Base-by-base conservation (phyloP, 1,284 basidiomycete species). In the Phellinidium pouzarii region DNA sequence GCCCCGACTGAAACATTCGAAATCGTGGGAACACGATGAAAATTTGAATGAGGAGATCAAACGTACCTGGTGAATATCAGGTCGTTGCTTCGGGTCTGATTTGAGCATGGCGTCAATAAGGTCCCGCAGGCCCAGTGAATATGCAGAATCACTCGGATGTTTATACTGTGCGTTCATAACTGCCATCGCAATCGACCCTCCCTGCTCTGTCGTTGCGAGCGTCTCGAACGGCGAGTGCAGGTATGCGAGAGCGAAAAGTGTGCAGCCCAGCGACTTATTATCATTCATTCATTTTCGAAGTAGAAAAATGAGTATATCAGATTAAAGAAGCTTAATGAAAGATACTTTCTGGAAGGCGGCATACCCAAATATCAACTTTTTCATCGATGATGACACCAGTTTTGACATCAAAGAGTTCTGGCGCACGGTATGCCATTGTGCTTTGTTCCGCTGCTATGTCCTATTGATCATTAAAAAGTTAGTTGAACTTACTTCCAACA, bases 381-480 rank as follows among this genome's bases (percentile, higher is more conserved):
- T 96, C 94, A 61, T 94, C 89, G n/a, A 97, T 71, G 1, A 74
- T 82, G 42, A 78, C 72, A 38, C 89, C 90, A 1, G 93, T 96
- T 67, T 95, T 95, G 53, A 95, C 92, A 61, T 97, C 94, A 64
- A 96, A 96, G 8, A 97, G 74, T 63, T 97, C 94, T 0, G 94
- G 94, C 2, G 94, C 93, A 40, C 94, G 84, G 63, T 94, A 97
- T 0, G 94, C 90, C 93, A 97, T 96, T 11, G 92, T 93, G 59
- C 90, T 92, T 68, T 94, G 93, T 66, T 96, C 94, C 19, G 90
- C 91, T 1, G 94, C 94, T 59, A 94, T 83, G 65, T 97, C 94
- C 82, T 93, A 12, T 44, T 11, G 53, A 6, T 41, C 7, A 14
- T 20, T 14, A 44, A 45, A 17, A 23, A 8, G 22, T 14, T 31